phyloP scores from a whole-genome alignment of 768 basidiomycete species.

The Hirschioporus abietinus region DNA sequence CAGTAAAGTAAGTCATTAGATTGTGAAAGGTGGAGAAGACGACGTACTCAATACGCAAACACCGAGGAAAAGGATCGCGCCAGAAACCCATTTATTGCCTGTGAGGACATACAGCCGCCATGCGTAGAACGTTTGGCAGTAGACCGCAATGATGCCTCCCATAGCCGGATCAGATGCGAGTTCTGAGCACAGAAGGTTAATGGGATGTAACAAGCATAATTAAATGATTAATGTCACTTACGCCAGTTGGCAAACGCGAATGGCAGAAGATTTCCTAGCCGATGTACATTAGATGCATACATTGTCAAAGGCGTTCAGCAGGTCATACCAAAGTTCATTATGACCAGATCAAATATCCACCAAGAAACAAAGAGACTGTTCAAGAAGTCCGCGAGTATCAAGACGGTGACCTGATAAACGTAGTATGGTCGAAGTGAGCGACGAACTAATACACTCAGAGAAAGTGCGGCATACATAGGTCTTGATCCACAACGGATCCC shows the following conservation, averaged over 20 bases:
- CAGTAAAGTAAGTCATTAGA: not conserved
- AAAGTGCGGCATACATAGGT: conserved; percentile 16
- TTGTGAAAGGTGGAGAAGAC: conserved; percentile 4
- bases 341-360: conserved; percentile 17
- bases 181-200: conserved; percentile 7
- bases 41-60: conserved; percentile 9
- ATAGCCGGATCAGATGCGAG: not conserved
- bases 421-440: not conserved
- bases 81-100: conserved; percentile 12
- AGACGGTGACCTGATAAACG: conserved; percentile 13
- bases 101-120: conserved; percentile 20
- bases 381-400: conserved; percentile 17
- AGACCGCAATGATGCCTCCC: conserved; percentile 18
- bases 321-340: conserved; percentile 17
- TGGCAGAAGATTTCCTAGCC: conserved; percentile 7
- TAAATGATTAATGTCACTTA: conserved; percentile 6
- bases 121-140: conserved; percentile 20
- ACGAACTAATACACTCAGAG: too few species aligned
- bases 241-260: conserved; percentile 11
- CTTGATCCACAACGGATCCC: conserved; percentile 19
- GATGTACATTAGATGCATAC: not conserved
- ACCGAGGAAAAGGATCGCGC: conserved; percentile 10
- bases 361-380: conserved; percentile 18
- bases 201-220: conserved; percentile 11
- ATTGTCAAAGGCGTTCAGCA: not conserved